Percentiles rank a stretch among this genome's conserved stretches.
Evolutionary conservation across 805 yeast genomes (phyloP).

Genomic region (Barnettozyma vustinii): DNA sequence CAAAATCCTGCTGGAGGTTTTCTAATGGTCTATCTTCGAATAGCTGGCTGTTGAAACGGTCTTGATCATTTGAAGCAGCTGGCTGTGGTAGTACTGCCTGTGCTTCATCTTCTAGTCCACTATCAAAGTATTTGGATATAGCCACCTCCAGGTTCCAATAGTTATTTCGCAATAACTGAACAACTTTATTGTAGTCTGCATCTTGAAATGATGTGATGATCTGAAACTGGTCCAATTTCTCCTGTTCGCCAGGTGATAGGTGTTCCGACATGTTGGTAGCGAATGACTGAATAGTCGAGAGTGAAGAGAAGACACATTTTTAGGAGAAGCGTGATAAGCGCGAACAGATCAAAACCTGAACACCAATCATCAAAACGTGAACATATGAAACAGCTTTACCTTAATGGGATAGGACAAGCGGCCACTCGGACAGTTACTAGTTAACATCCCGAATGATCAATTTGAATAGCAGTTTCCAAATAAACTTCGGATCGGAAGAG

Average conservation of each 20-base stretch:
- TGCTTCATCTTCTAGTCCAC: conserved; percentile 33
- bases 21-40: conserved; percentile 2
- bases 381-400: too few species aligned
- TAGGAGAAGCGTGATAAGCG: not conserved
- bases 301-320: not conserved
- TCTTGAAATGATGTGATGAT: conserved; percentile 45
- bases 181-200: conserved; percentile 40
- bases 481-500: too few species aligned
- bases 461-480: too few species aligned
- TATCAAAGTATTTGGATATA: conserved; percentile 57
- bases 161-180: conserved; percentile 42
- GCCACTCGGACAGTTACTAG: too few species aligned
- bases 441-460: too few species aligned
- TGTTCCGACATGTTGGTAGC: conserved; percentile 13
- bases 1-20: not conserved
- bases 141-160: conserved; percentile 61
- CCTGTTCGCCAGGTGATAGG: conserved; percentile 36
- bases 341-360: not conserved
- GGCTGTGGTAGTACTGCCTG: not conserved
- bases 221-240: conserved; percentile 42
- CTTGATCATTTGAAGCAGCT: not conserved
- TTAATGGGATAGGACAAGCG: not conserved
- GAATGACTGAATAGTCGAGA: not conserved
- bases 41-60: not conserved
- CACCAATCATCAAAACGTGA: not conserved